Percentiles rank a stretch among this genome's conserved stretches.
phyloP scores from a whole-genome alignment of 148 eudicot genomes.

The Vaccinium vitisidaea region DNA sequence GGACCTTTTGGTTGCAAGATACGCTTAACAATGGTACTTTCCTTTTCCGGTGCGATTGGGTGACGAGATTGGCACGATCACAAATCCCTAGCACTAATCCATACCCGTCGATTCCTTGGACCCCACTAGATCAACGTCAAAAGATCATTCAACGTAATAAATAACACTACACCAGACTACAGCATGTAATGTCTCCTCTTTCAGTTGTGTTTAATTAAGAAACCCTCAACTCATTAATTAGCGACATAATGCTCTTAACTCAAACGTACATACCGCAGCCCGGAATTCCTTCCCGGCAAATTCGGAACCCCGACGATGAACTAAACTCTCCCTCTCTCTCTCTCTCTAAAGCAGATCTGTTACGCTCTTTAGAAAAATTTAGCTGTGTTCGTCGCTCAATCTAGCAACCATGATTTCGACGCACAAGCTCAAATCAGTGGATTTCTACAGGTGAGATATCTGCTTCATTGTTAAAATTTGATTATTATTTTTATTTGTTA shows the following conservation, averaged over 20 bases:
- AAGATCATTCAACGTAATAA: background rate
- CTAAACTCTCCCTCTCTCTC: background rate
- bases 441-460: conserved; percentile 73
- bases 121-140: background rate
- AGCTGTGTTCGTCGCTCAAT: background rate
- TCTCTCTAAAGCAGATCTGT: background rate
- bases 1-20: background rate
- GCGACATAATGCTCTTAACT: background rate
- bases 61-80: background rate
- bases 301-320: background rate
- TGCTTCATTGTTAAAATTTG: background rate
- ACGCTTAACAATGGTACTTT: background rate
- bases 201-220: background rate
- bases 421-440: conserved; percentile 81
- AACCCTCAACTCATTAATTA: background rate
- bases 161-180: background rate
- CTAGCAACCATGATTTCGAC: conserved; percentile 47
- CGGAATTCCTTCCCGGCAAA: background rate
- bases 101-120: background rate
- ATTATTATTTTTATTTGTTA: background rate
- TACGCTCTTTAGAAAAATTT: background rate
- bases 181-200: background rate
- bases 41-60: background rate
- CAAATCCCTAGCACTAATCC: background rate
- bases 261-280: background rate